These are phyloP conservation scores for Vaccinium corymbosum DNA, from an alignment of 148 eudicot species.

Conservation along the genomic window DNA sequence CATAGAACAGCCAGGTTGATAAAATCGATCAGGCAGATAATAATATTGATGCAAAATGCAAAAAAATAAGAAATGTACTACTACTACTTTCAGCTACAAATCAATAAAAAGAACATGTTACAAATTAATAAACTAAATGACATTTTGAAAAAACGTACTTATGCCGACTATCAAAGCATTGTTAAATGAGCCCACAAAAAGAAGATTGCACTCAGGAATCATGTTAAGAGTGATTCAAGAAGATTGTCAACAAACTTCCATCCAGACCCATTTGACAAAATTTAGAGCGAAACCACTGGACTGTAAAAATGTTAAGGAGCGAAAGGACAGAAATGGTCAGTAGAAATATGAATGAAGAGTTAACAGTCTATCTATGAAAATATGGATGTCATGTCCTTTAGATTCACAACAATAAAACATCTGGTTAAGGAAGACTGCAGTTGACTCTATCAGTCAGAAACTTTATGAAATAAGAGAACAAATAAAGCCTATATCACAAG, in stretches of 20 bases:
- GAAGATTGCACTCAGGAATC: neutral
- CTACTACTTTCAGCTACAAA: conserved; percentile 6
- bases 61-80: neutral
- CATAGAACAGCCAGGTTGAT: conserved; percentile 21
- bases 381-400: neutral
- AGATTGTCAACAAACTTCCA: neutral
- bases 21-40: neutral
- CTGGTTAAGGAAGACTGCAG: neutral
- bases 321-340: neutral
- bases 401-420: neutral
- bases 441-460: neutral
- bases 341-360: neutral
- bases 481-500: neutral
- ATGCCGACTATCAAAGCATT: neutral
- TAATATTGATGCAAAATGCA: conserved; percentile 5
- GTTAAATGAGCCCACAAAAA: neutral
- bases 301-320: neutral
- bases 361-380: neutral
- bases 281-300: neutral
- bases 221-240: neutral
- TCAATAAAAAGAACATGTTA: neutral
- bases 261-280: neutral
- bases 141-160: neutral
- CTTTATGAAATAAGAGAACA: neutral
- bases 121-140: neutral